These are phyloP conservation scores for Aspergillus brasiliensis DNA, from an alignment of 2,329 filamentous ascomycete genomes.

Conservation along the genomic window DNA sequence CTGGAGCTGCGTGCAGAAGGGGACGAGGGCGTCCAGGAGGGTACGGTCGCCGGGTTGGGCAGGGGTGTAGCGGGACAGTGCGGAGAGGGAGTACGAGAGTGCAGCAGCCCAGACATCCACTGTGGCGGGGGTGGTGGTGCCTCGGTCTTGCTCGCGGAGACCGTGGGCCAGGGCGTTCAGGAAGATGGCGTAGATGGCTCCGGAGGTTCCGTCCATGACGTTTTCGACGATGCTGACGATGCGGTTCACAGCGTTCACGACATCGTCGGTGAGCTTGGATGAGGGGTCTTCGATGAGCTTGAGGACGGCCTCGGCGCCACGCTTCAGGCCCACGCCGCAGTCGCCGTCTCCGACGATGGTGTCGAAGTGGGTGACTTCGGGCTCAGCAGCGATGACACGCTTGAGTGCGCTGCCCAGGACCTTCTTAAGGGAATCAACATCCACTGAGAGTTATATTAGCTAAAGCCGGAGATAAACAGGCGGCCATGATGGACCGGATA, in stretches of 20 bases:
- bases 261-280: constrained; percentile 56
- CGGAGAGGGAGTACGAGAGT: constrained; percentile 68
- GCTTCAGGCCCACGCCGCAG: constrained; percentile 82
- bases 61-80: constrained; percentile 81
- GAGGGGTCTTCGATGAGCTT: constrained; percentile 43
- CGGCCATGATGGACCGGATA: not conserved
- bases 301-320: constrained; percentile 72
- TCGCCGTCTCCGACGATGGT: constrained; percentile 89
- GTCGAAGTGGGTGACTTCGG: constrained; percentile 67
- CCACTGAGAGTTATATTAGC: constrained; percentile 42
- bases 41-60: constrained; percentile 88
- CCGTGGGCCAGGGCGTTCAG: constrained; percentile 78
- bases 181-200: constrained; percentile 85
- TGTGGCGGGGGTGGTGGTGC: constrained; percentile 49
- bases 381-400: constrained; percentile 63
- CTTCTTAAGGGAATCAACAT: constrained; percentile 53
- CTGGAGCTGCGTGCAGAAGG: constrained; percentile 75
- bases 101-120: constrained; percentile 65
- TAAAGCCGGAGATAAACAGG: constrained; percentile 9
- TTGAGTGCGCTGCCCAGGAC: constrained; percentile 59
- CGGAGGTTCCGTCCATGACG: constrained; percentile 73
- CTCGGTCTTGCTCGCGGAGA: constrained; percentile 57
- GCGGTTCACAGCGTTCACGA: constrained; percentile 60
- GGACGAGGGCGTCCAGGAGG: constrained; percentile 82
- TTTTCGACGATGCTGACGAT: constrained; percentile 67